Percentiles rank a stretch among this genome's conserved stretches.
Conservation (phyloP, 768 basidiomycete species). For the Hortiboletus flavorubellus region DNA sequence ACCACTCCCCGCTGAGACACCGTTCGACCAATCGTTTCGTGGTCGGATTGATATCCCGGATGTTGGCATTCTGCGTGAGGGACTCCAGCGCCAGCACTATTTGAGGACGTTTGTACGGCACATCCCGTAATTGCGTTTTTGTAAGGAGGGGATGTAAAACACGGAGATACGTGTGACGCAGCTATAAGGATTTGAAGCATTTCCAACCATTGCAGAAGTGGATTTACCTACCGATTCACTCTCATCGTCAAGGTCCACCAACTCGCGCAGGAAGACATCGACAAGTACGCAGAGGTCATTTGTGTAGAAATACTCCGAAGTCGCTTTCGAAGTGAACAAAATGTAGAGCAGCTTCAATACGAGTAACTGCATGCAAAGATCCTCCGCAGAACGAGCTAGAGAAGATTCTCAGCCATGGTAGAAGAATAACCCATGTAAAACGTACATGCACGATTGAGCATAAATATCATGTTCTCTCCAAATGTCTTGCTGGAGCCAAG, state of each 20-base stretch:
- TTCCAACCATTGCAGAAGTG: neutral
- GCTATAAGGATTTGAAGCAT: conserved; percentile 37
- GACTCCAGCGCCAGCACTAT: conserved; percentile 82
- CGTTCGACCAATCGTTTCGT: conserved; percentile 90
- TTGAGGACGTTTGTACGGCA: conserved; percentile 90
- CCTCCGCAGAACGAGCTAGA: conserved; percentile 83
- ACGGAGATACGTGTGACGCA: conserved; percentile 95
- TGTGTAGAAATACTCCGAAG: conserved; percentile 96
- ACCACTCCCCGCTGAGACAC: conserved; percentile 86
- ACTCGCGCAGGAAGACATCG: conserved; percentile 95
- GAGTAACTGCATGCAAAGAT: conserved; percentile 90
- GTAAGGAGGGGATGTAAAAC: conserved; percentile 94
- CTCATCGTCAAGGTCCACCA: conserved; percentile 89
- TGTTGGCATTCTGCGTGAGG: conserved; percentile 65
- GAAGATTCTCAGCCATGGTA: conserved; percentile 5
- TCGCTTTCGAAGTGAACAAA: conserved; percentile 89
- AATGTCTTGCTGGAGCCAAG: conserved; percentile 89
- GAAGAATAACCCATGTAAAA: conserved; percentile 10
- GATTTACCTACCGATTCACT: conserved; percentile 74
- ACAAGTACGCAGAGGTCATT: conserved; percentile 96
- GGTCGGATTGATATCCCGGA: conserved; percentile 82
- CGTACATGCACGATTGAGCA: conserved; percentile 93
- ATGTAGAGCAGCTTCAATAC: conserved; percentile 94
- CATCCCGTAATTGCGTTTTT: conserved; percentile 81
- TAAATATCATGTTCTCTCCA: conserved; percentile 98